Conservation (phyloP, 1,139 yeast genomes). For the Geotrichum histeridarum region DNA sequence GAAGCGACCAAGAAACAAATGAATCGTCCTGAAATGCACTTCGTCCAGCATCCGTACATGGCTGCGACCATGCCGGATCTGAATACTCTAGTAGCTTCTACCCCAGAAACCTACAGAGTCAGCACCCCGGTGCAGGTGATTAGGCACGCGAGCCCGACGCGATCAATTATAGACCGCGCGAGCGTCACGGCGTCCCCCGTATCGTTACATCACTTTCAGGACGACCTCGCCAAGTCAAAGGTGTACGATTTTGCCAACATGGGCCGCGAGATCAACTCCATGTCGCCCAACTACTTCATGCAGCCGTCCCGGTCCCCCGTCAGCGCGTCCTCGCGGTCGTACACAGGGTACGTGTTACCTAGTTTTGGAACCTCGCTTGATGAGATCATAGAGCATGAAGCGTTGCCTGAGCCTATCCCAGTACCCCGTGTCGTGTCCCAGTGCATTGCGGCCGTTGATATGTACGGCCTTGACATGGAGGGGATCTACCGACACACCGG, state of each 20-base stretch:
- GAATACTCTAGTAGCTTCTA: neutral
- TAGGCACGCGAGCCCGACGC: neutral
- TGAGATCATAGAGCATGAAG: slow-evolving; percentile 70
- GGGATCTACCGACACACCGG: slow-evolving; percentile 89
- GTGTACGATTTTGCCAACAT: neutral
- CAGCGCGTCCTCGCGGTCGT: neutral
- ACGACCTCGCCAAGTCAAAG: neutral
- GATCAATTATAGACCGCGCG: neutral
- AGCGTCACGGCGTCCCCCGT: slow-evolving; percentile 8
- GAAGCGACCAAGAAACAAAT: slow-evolving; percentile 28
- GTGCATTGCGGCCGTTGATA: slow-evolving; percentile 82
- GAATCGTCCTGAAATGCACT: slow-evolving; percentile 49
- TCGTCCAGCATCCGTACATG: slow-evolving; percentile 71
- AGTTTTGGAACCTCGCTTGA: slow-evolving; percentile 82
- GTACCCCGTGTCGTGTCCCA: slow-evolving; percentile 89
- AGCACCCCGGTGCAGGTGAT: slow-evolving; percentile 4
- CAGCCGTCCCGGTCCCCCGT: neutral
- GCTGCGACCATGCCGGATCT: neutral
- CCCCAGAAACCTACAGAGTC: neutral
- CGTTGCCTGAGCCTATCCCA: slow-evolving; percentile 42
- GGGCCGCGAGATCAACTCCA: slow-evolving; percentile 1
- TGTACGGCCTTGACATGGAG: slow-evolving; percentile 75
- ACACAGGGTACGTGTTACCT: slow-evolving; percentile 25
- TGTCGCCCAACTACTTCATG: neutral
- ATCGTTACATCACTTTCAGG: neutral